Base-by-base conservation (phyloP, 2,329 filamentous ascomycete species). In the Neonectria punicea region DNA sequence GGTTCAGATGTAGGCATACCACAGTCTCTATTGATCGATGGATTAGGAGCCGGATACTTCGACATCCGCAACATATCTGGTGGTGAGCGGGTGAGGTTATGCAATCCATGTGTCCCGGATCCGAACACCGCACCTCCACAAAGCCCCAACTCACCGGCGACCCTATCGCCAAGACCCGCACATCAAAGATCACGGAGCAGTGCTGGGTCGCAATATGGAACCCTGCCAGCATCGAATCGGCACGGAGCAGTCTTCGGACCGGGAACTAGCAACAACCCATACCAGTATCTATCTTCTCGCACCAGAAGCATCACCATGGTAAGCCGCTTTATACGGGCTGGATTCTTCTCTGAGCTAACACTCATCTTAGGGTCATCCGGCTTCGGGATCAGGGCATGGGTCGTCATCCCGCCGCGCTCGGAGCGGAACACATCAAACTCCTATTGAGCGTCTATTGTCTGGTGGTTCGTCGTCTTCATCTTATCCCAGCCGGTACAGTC, bases 81-180 rank as follows among this genome's bases (percentile, higher is more conserved):
- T 16, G 87, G 87, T 28, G 86, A 88, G 70, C 81, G 85, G 47
- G 87, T 89, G 53, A 80, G 87, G 55, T 82, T 89, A 13, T 89
- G 87, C 76, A 89, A 89, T 70, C 87, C 87, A 1, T 89, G 87
- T 67, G 87, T 89, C 8, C 87, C 87, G 13, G 87, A 89, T 65
- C 87, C 87, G 6, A 89, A 89, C 72, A 88, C 82, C 8, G 82
- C 85, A 20, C 87, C 87, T 30, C 86, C 86, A 7, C 81, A 82
- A 61, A 79, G 81, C 22, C 81, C 81, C 28, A 75, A 74, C 7
- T 75, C 79, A 4, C 72, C 79, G 16, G 68, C 74, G 14, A 74
- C 75, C 22, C 66, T 77, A 22, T 80, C 80, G 5, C 75, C 79
- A 7, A 77, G 80, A 43, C 65, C 78, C 41, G 46, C 78, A 11